Base-by-base conservation (phyloP, 768 basidiomycete species). In the Kwoniella botswanensis region DNA sequence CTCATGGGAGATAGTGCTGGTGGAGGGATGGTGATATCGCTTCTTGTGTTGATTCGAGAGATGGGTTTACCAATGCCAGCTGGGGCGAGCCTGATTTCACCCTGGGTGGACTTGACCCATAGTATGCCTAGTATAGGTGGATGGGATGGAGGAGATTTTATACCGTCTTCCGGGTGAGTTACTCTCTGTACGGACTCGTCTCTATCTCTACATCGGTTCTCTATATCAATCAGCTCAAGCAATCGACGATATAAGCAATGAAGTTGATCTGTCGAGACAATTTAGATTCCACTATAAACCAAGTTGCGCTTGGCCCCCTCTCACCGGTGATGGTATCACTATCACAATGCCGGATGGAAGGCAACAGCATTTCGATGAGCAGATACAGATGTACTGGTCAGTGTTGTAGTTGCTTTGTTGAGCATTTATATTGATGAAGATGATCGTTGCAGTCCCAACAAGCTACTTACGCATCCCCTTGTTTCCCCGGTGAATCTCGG, bases 61-160 rank as follows among this genome's bases (percentile, higher is more conserved):
- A 80, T 76, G 73, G 76, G 78, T 2, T 65, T 83, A 29, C 79
- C 81, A 2, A 79, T 82, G 77, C 82, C 82, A 1, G 78, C 79
- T 18, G 82, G 82, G 18, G 82, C 82, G 24, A 78, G 79, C 57
- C 61, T 80, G 44, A 76, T 83, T 65, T 75, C 73, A 44, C 82
- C 82, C 11, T 83, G 82, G 82, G 76, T 75, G 7, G 82, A 83
- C 50, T 70, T 83, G 67, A 83, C 82, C 26, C 82, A 83, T 67
- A 78, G 75, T 53, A 81, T 82, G 75, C 77, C 79, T 15, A 78
- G 76, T 68, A 79, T 83, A 24, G 68, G 67, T 4, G 79, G 77
- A 18, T 72, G 66, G 53, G 74, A 76, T 55, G 71, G 71, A 21
- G 79, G 77, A 4, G 79, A 81, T 42, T 81, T 76, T 53, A 81